Percentiles rank a stretch among this genome's conserved stretches.
Conservation (phyloP, 1,284 basidiomycete genomes). For the Moesziomyces sp. region DNA sequence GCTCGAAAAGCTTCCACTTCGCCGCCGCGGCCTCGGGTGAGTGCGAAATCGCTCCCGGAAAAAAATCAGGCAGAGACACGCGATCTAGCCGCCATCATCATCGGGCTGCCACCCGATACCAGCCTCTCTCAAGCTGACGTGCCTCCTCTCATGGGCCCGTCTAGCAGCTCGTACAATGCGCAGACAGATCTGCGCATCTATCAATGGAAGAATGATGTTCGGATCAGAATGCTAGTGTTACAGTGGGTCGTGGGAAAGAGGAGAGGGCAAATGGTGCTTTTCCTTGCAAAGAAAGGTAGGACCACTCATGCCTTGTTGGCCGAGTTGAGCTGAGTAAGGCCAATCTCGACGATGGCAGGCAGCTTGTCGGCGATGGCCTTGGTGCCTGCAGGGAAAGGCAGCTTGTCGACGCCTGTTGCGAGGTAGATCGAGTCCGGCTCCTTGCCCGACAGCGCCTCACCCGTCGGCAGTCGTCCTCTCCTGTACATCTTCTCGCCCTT, state of each 20-base stretch:
- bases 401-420: conserved; percentile 80
- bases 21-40: neutral
- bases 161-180: too few species aligned
- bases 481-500: conserved; percentile 61
- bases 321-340: conserved; percentile 40
- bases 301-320: conserved; percentile 26
- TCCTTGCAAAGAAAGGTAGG: neutral
- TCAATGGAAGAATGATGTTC: neutral
- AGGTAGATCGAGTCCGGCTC: conserved; percentile 79
- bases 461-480: conserved; percentile 62
- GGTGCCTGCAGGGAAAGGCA: conserved; percentile 94
- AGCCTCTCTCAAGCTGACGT: neutral
- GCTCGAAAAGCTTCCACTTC: conserved; percentile 21
- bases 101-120: neutral
- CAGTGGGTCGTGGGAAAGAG: neutral
- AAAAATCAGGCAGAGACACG: neutral
- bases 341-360: conserved; percentile 63
- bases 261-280: neutral
- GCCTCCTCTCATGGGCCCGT: too few species aligned
- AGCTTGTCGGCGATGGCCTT: conserved; percentile 77
- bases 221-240: neutral
- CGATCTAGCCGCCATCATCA: neutral
- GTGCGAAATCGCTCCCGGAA: conserved; percentile 1
- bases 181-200: neutral
- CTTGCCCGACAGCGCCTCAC: conserved; percentile 77